Base-by-base conservation (phyloP, 2,329 filamentous ascomycete species). In the Pseudogymnoascus sp. region DNA sequence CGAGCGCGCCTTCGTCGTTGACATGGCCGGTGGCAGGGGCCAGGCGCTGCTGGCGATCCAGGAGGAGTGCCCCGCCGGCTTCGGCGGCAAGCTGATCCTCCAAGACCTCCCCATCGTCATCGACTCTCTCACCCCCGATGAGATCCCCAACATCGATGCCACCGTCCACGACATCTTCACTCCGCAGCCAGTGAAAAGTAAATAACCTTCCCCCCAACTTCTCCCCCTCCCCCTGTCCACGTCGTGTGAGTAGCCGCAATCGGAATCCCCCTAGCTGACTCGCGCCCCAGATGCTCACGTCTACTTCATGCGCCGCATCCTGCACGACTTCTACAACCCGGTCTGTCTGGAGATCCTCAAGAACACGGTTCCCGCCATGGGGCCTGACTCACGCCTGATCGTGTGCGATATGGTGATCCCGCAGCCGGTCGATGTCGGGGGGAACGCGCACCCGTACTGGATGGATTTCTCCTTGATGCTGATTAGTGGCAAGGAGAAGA, bases 91-190 rank as follows among this genome's bases (percentile, higher is more conserved):
- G 50, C 68, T 72, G 61, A 70, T 75, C 19, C 62, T 76, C 3
- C 74, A 76, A 44, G 74, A 76, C n/a, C 64, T 76, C 11, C 68
- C 72, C 1, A 67, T 69, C n/a, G 74, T 76, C 16, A 71, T 76
- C 19, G 69, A 73, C 63, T 64, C 67, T 1, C 64, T 73, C 63
- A 35, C n/a, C 3, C 50, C 62, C 3, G 47, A 53, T 31, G 47
- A 56, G 13, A 62, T 70, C 7, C 60, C 59, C 14, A 26, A 69
- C 38, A 71, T 74, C 59, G 69, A 68, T 40, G 61, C 64, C 1
- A 67, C 72, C 64, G 64, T 66, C 3, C 68, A 75, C 62, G 70
- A 72, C 61, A 72, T 75, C 66, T 75, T 75, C 63, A 66, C 68
- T 2, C 65, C 68, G 0, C 71, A 75, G 62, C 71, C 72, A 1